Base-by-base conservation (phyloP, 768 basidiomycete genomes). In the Plicaturopsis crispa region DNA sequence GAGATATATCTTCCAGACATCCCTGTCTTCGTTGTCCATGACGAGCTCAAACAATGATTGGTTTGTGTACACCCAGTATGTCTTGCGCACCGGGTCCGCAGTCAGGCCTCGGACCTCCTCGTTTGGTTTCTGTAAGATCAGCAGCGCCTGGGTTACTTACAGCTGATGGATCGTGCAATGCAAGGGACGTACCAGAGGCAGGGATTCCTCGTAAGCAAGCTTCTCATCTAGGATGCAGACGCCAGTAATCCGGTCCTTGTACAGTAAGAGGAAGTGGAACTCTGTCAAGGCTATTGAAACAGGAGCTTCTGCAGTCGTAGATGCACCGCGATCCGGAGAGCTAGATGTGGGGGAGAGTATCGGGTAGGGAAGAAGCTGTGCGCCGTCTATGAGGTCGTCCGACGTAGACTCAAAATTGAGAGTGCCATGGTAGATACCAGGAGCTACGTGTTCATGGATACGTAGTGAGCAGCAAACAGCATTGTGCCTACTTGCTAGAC, bases 11-110 rank as follows among this genome's bases (percentile, higher is more conserved):
- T 80, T 79, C 96, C 96, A 99, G 6, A 99, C 81, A 54, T 97
- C 88, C 8, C 93, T 75, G 52, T 87, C 86, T 63, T 99, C 96
- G 49, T 93, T 90, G 6, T 70, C 70, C 8, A 88, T 71, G 5
- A 83, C 76, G 18, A 99, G 62, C 51, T 99, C 96, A 49, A 87
- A 92, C 14, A 99, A 70, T 0, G 88, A 84, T 44, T 80, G 78
- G 46, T 88, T 81, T 0, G 93, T 93, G 54, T 83, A 93, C 2
- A 92, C 75, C 96, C 96, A 99, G 50, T 84, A 93, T 11, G 94
- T 98, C 58, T 78, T 81, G 6, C 84, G 77, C 3, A 88, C 79
- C 13, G 84, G 85, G 59, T 99, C 96, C 6, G 84, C 73, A 4
- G 83, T 75, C 22, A 97, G 62, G 0, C 84, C 88, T 20, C 75